A percentile compares a stretch with the other conserved stretches of the same genome.
Conservation (phyloP, 805 yeast species). For the Candida alai region DNA sequence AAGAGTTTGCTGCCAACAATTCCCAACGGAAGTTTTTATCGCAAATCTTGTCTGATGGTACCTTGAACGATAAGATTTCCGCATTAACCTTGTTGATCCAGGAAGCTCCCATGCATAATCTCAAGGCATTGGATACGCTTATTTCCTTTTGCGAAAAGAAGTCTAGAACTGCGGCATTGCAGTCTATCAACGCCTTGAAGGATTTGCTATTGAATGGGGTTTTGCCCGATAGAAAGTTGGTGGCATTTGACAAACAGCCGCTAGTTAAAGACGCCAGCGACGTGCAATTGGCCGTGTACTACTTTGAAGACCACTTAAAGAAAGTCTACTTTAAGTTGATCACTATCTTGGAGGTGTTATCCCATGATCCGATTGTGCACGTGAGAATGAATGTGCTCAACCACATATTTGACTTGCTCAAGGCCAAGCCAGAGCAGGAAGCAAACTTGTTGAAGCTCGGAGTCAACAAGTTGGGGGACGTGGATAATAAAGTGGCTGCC, state of each 20-base stretch:
- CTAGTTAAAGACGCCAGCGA: slow-evolving; percentile 39
- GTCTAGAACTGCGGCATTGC: slow-evolving; percentile 88
- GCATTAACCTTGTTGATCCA: slow-evolving; percentile 90
- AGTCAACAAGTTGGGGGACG: slow-evolving; percentile 91
- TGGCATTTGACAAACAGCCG: slow-evolving; percentile 72
- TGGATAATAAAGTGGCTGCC: slow-evolving; percentile 85
- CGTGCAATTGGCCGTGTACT: slow-evolving; percentile 64
- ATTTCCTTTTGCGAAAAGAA: slow-evolving; percentile 81
- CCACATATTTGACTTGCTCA: slow-evolving; percentile 75
- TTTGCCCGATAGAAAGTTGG: slow-evolving; percentile 80
- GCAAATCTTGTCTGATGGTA: slow-evolving; percentile 87
- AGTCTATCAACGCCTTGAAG: slow-evolving; percentile 82
- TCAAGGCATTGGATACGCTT: slow-evolving; percentile 77
- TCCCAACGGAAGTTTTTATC: slow-evolving; percentile 86
- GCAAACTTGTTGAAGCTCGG: slow-evolving; percentile 84
- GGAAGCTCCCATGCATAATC: slow-evolving; percentile 90
- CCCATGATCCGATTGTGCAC: slow-evolving; percentile 89
- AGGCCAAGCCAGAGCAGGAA: slow-evolving; percentile 94
- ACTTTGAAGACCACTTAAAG: slow-evolving; percentile 88
- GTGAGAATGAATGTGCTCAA: slow-evolving; percentile 75
- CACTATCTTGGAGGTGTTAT: slow-evolving; percentile 68
- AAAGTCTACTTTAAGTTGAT: slow-evolving; percentile 69
- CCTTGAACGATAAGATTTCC: slow-evolving; percentile 89
- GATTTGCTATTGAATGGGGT: slow-evolving; percentile 84
- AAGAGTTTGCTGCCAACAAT: slow-evolving; percentile 68